Evolutionary conservation across 306 rosid species (phyloP), one percentile per base, ranked within the genome.

Genomic region (Arachis hypogaea): DNA sequence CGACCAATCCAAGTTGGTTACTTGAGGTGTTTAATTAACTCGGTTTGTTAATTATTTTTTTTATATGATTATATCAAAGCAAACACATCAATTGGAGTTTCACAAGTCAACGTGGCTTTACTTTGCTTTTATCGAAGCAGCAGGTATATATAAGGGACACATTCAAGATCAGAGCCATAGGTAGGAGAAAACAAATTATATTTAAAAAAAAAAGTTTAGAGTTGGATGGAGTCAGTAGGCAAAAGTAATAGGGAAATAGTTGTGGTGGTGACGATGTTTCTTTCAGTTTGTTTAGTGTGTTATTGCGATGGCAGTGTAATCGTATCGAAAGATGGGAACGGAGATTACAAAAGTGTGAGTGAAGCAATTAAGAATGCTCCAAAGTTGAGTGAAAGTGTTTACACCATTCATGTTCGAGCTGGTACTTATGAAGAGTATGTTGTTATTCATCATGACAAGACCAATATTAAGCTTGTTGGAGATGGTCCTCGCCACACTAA

Each of bases 291-390:
- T 7, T 6, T 47, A 30, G 9, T 59, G 69, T 43, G 18, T 16
- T 54, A 11, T 16, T 54, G 10, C 29, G 28, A 67, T 2, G 71
- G 72, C 1, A n/a, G 2, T 36, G 4, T 77, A 5, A 29, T 55
- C 0, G 85, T 82, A n/a, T 73, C 85, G 0, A 77, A 82, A 41
- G 82, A 82, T 49, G 79, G 74, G 11, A 69, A 36, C 56, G 80
- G 85, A 73, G 46, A 77, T 56, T 82, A 77, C 56, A 50, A 0
- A 5, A 82, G 41, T 9, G 73, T 82, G 60, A 9, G 82, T 11
- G 79, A 82, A 63, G 85, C 85, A 41, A 82, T 82, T 51, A 8
- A 0, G n/a, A 29, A 73, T 0, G 85, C 85, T 43, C 85, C 85
- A 0, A 47, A 62, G 2, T 5, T 28, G 9, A 68, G 77, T 54